Evolutionary conservation across 202 grass and related monocot genomes (phyloP).

Genomic region (Miscanthus sacchariflorus): DNA sequence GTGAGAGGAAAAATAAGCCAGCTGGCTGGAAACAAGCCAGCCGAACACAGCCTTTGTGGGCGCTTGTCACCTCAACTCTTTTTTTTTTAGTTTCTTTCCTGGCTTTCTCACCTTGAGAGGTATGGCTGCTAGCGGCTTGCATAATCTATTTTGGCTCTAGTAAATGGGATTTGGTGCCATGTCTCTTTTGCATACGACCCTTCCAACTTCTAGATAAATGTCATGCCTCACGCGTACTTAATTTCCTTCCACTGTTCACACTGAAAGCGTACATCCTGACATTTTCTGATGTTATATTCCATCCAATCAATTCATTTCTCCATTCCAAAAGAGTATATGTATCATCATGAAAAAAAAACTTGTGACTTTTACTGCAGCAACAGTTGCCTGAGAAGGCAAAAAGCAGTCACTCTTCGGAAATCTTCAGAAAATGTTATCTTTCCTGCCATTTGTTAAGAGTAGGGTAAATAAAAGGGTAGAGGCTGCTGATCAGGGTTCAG

Average conservation of each 20-base stretch:
- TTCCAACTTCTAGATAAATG: conserved; percentile 38
- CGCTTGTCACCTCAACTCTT: conserved; percentile 27
- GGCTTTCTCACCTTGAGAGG: conserved; percentile 42
- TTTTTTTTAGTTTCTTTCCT: background rate
- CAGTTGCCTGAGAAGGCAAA: background rate
- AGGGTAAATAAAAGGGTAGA: background rate
- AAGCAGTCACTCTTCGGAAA: background rate
- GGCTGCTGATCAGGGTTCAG: background rate
- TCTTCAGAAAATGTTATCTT: background rate
- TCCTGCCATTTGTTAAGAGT: background rate
- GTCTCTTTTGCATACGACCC: conserved; percentile 45
- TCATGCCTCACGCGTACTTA: conserved; percentile 9
- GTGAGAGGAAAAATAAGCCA: too few relatives aligned
- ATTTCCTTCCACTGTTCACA: conserved; percentile 44
- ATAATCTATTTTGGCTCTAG: conserved; percentile 40
- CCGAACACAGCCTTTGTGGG: too few relatives aligned
- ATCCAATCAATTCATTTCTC: background rate
- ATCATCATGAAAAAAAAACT: background rate
- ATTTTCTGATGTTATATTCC: background rate
- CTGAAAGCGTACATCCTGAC: conserved; percentile 39
- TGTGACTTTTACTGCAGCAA: background rate
- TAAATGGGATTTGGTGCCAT: conserved; percentile 36
- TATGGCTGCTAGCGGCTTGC: conserved; percentile 46
- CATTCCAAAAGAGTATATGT: background rate
- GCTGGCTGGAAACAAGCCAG: too few relatives aligned